A percentile compares a stretch with the other conserved stretches of the same genome.
phyloP scores from a whole-genome alignment of 371 early-diverging fungal genomes.

The Haplosporangium sp. region DNA sequence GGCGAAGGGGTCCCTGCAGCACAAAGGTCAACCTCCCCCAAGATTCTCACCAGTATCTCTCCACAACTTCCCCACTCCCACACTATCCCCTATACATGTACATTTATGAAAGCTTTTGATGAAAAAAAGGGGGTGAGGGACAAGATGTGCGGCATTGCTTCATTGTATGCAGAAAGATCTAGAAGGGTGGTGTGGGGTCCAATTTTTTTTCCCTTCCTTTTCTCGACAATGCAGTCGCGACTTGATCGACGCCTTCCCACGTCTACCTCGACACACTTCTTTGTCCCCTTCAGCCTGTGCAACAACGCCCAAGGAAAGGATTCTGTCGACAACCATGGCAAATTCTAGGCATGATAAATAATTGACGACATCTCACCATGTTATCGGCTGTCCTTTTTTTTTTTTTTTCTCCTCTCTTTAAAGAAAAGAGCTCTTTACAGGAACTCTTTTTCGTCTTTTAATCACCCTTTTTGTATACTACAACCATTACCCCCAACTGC shows the following conservation, averaged over 20 bases:
- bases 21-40: background rate
- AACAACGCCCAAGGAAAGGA: background rate
- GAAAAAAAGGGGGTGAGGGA: background rate
- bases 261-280: background rate
- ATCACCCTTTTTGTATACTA: background rate
- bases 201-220: background rate
- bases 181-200: background rate
- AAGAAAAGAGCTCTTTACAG: background rate
- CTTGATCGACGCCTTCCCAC: too few relatives aligned
- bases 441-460: background rate
- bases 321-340: background rate
- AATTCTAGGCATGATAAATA: conserved; percentile 4
- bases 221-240: background rate
- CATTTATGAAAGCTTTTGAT: background rate
- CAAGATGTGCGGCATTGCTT: background rate
- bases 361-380: conserved; percentile 1
- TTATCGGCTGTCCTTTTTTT: background rate
- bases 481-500: background rate
- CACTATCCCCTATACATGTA: background rate
- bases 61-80: background rate
- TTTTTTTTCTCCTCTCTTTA: background rate
- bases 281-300: conserved; percentile 4
- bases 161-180: background rate
- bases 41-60: background rate
- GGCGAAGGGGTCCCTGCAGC: background rate